A percentile compares a stretch with the other conserved stretches of the same genome.
These are phyloP conservation scores for Aeschynomene evenia DNA, from an alignment of 306 rosid genomes.

Conservation along the genomic window DNA sequence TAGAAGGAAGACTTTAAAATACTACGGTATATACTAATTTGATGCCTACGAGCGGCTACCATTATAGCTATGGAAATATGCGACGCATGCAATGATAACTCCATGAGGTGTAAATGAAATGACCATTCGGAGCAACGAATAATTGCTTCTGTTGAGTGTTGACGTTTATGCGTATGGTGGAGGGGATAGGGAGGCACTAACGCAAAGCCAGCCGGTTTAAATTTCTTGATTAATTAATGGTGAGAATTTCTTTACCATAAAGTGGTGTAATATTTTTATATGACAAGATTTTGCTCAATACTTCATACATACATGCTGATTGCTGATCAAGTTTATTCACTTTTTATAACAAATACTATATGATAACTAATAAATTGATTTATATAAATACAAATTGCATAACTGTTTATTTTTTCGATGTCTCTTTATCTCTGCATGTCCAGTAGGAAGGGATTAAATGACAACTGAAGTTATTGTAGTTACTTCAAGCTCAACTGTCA, in stretches of 20 bases:
- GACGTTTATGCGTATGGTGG: neutral
- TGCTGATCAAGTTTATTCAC: neutral
- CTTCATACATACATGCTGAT: neutral
- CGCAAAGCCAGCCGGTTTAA: neutral
- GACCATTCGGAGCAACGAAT: neutral
- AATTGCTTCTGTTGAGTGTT: slow-evolving; percentile 22
- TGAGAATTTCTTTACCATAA: too few species aligned
- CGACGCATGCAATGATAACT: neutral
- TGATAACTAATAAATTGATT: too few species aligned
- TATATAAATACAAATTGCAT: too few species aligned
- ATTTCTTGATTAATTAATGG: neutral
- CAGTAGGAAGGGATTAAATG: slow-evolving; percentile 19
- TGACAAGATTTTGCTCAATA: too few species aligned
- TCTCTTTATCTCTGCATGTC: slow-evolving; percentile 11
- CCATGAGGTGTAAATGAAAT: slow-evolving; percentile 13
- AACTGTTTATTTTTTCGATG: slow-evolving; percentile 13
- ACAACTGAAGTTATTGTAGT: neutral
- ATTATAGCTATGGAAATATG: slow-evolving; percentile 1
- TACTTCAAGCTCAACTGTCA: slow-evolving; percentile 35
- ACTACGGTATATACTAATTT: neutral
- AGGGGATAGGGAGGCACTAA: neutral
- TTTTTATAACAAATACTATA: neutral
- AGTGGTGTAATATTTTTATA: too few species aligned
- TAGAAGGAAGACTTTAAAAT: neutral
- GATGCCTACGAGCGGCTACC: neutral